phyloP scores from a whole-genome alignment of 306 rosid species.

The Rosa multiflora region DNA sequence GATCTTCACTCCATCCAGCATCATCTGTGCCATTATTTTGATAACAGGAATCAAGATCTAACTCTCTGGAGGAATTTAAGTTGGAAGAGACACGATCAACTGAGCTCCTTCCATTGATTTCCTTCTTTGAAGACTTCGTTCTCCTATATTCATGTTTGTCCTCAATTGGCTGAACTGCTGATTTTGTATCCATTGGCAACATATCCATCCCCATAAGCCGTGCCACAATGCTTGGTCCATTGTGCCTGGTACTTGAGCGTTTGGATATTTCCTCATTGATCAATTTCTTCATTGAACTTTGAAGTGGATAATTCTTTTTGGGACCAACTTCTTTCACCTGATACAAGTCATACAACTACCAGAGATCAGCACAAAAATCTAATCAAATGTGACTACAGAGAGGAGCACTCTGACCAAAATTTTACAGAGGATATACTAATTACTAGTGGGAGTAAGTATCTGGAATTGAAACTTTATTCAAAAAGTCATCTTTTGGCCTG shows the following conservation, averaged over 20 bases:
- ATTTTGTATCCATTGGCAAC: slow-evolving; percentile 54
- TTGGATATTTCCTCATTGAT: slow-evolving; percentile 78
- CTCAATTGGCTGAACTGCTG: slow-evolving; percentile 49
- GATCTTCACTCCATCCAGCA: slow-evolving; percentile 49
- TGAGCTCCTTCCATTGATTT: slow-evolving; percentile 47
- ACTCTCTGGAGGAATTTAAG: slow-evolving; percentile 51
- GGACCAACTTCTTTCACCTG: slow-evolving; percentile 59
- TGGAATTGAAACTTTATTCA: not conserved
- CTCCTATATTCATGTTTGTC: slow-evolving; percentile 40
- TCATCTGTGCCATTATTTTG: slow-evolving; percentile 36
- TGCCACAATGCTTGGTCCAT: slow-evolving; percentile 89
- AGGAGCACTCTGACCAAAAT: not conserved
- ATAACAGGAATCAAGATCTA: slow-evolving; percentile 45
- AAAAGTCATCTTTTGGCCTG: not conserved
- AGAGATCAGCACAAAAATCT: slow-evolving; percentile 29
- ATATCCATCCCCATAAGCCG: slow-evolving; percentile 94
- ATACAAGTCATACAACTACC: slow-evolving; percentile 27
- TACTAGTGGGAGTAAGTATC: not conserved
- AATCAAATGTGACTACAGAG: slow-evolving; percentile 23
- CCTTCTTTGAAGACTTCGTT: slow-evolving; percentile 49
- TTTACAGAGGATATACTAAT: not conserved
- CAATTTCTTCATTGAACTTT: slow-evolving; percentile 82
- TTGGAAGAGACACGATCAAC: slow-evolving; percentile 45
- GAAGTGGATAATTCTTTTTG: slow-evolving; percentile 49
- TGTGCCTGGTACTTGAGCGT: slow-evolving; percentile 49